Evolutionary conservation across 257 asterid species (phyloP), one percentile per base, ranked within the genome.

Genomic region (Primulina tabacum): DNA sequence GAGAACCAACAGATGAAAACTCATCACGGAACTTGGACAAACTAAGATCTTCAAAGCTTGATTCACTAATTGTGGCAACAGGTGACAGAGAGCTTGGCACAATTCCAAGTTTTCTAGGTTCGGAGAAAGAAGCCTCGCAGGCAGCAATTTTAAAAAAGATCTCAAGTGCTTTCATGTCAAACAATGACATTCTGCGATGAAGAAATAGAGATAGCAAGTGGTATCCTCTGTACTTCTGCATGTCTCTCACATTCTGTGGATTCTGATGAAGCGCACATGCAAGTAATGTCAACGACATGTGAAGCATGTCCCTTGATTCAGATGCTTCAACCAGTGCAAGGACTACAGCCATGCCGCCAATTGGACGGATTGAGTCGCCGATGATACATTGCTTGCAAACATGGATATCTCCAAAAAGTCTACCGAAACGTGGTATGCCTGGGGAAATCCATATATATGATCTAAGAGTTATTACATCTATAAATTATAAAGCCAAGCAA

Each of bases 381-480:
- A 94, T 88, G 75, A 94, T 90, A 75, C 92, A 84, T 71, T 89
- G 96, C 84, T 88, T 94, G 76, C 99, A 94, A 59, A 91, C 89
- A 80, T 85, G 82, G 62, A 89, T 76, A 80, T 94, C 97, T 63
- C 99, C 99, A 47, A 86, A 78, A 71, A 94, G 97, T 71, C 97
- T 87, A 73, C 99, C 99, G 81, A 88, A 89, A 55, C 99, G 99
- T 18, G 99, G 99, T 82, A 94, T 94, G 65, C 99, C 99, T 94
- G 81, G 70, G 30, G 73, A 77, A 52, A 71, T 63, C 55, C 80
- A 77, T 66, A 77, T 62, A 60, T 65, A 57, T 28, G 66, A 72
- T 47, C 47, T 58, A 71, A 68, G 58, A 74, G 67, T 70, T 76
- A 71, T 26, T 56, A 38, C 55, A 47, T 17, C 53, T 35, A 62